Conservation (phyloP, 176 grass and related monocot genomes). For the Carex kokanica region DNA sequence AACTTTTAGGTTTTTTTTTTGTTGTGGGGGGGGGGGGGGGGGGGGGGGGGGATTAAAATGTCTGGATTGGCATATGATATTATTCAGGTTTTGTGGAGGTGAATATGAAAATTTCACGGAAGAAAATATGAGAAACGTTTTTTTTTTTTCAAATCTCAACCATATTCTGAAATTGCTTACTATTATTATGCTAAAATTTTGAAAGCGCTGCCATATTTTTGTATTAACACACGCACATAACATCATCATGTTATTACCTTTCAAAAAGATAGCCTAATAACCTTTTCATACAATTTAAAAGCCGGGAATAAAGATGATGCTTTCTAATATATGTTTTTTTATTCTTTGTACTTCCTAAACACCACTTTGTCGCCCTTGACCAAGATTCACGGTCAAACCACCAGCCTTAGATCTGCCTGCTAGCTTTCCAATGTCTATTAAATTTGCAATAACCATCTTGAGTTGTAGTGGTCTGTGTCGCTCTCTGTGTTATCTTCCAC, state of each 20-base stretch:
- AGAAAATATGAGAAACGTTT: neutral
- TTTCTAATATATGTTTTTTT: neutral
- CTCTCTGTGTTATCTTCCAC: neutral
- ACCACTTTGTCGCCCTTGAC: conserved; percentile 26
- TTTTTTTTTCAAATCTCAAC: neutral
- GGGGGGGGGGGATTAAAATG: too few species aligned
- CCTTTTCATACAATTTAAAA: neutral
- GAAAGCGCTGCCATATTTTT: neutral
- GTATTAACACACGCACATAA: neutral
- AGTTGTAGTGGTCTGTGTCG: neutral
- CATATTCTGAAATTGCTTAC: neutral
- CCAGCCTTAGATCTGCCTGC: neutral
- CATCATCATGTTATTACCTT: neutral
- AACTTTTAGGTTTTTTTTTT: too few species aligned
- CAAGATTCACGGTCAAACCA: conserved; percentile 16
- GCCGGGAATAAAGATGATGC: neutral
- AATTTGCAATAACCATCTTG: neutral
- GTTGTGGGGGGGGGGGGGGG: too few species aligned
- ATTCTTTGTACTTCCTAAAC: conserved; percentile 2
- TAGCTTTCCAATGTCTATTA: neutral
- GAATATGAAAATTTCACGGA: neutral
- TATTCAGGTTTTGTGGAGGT: neutral
- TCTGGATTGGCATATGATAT: neutral
- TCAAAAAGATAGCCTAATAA: neutral
- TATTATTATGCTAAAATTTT: neutral